Evolutionary conservation across 1,284 basidiomycete species (phyloP).

Genomic region (Boletus sp.): DNA sequence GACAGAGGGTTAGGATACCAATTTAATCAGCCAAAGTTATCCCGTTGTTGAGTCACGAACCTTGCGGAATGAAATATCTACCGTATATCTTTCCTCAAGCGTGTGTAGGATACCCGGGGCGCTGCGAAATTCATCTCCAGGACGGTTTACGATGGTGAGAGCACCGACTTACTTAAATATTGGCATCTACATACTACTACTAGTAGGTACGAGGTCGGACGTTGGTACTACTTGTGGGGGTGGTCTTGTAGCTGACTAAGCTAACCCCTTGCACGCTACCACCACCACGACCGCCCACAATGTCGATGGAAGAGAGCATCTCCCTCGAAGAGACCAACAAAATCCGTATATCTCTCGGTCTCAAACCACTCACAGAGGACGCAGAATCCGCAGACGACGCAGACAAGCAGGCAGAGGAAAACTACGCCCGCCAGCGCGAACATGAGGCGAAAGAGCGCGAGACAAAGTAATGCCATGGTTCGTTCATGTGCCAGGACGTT

Average conservation of each 20-base stretch:
- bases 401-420: conserved; percentile 80
- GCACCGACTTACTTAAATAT: too few relatives aligned
- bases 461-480: conserved; percentile 54
- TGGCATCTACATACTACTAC: too few relatives aligned
- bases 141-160: conserved; percentile 30
- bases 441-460: conserved; percentile 70
- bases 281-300: conserved; percentile 22
- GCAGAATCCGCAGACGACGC: conserved; percentile 59
- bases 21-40: not conserved
- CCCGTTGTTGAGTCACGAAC: conserved; percentile 12
- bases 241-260: conserved; percentile 26
- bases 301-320: conserved; percentile 83
- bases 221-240: too few relatives aligned
- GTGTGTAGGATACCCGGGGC: conserved; percentile 30
- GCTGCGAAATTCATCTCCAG: conserved; percentile 17
- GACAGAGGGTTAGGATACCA: conserved; percentile 15
- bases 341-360: conserved; percentile 90
- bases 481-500: conserved; percentile 10
- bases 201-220: too few relatives aligned
- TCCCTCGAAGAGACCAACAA: conserved; percentile 98
- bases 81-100: conserved; percentile 27
- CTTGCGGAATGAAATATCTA: conserved; percentile 27
- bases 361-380: conserved; percentile 88
- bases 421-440: conserved; percentile 73
- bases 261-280: not conserved